Conservation (phyloP, 768 basidiomycete genomes). For the Rhodotorula graminis region DNA sequence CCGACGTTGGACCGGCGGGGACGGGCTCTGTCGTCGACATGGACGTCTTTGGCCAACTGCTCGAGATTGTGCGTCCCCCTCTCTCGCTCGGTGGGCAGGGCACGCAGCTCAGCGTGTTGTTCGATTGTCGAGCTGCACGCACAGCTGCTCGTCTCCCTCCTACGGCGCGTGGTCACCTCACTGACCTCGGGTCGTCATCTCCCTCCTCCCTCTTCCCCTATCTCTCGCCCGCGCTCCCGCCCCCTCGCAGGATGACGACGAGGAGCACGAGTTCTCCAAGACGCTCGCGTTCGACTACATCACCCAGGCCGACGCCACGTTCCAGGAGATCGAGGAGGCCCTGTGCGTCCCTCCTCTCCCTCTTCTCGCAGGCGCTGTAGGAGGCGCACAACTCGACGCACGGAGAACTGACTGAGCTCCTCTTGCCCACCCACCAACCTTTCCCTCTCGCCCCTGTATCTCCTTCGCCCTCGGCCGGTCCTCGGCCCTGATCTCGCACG, state of each 20-base stretch:
- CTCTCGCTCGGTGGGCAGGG: not conserved
- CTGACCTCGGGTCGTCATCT: slow-evolving; percentile 4
- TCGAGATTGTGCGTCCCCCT: slow-evolving; percentile 61
- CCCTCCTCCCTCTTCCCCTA: not conserved
- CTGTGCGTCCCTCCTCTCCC: slow-evolving; percentile 57
- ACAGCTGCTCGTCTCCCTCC: no score
- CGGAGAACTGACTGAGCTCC: not conserved
- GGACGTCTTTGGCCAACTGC: slow-evolving; percentile 76
- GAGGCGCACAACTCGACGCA: not conserved
- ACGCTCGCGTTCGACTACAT: slow-evolving; percentile 78
- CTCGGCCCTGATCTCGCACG: not conserved
- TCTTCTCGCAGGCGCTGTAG: not conserved
- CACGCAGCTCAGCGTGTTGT: not conserved
- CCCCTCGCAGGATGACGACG: slow-evolving; percentile 60
- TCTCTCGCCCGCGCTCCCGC: not conserved
- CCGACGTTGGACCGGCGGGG: slow-evolving; percentile 9
- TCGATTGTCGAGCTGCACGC: not conserved
- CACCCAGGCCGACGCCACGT: slow-evolving; percentile 69
- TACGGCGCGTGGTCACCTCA: not conserved
- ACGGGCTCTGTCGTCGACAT: slow-evolving; percentile 58
- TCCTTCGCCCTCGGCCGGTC: not conserved
- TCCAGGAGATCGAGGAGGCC: slow-evolving; percentile 68
- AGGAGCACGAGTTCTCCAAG: slow-evolving; percentile 63
- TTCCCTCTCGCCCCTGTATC: not conserved
- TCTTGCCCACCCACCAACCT: not conserved